Evolutionary conservation across 2,329 filamentous ascomycete genomes (phyloP), one percentile per base, ranked within the genome.

Genomic region (Monosporascus ibericus): DNA sequence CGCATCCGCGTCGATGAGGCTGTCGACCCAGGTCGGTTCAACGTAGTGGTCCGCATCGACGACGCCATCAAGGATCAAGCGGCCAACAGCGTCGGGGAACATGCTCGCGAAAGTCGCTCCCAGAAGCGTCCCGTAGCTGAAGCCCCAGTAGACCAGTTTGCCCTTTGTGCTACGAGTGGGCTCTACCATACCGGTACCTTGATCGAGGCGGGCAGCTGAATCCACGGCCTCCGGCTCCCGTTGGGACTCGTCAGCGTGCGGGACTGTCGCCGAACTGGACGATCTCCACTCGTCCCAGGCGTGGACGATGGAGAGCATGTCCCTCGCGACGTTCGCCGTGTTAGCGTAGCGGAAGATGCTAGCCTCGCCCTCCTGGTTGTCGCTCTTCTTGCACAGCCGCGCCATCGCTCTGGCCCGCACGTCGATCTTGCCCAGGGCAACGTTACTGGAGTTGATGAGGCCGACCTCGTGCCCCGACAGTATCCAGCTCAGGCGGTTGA

Each of bases 1-100:
- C 48, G 72, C 65, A 51, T 82, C 78, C 36, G 74, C 69, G 54
- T 81, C 74, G 42, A 65, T 57, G 8, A 76, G 59, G 38, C 69
- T 71, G 14, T 68, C 68, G 5, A 58, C 65, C 70, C 69, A 75
- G 25, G 65, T 64, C 3, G 70, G 71, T 22, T 60, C 63, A 48
- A 73, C 72, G 54, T 77, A 77, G 48, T 75, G 71, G 47, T 68
- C 65, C n/a, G 65, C 65, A n/a, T 69, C 62, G 8, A 70, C 62
- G 6, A 62, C 70, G 57, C 64, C 68, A 38, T 70, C 67, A 2
- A 70, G 51, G 22, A 81, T 68, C 49, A 78, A 56, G 54, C 72
- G 65, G 56, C 71, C 63, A 56, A 76, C 66, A 38, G 65, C 72
- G 48, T 73, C 68, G 9, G 72, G 72, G 49, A 71, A 73, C 66